Evolutionary conservation across 2,329 filamentous ascomycete species (phyloP), one percentile per base, ranked within the genome.

Genomic region (Claviceps sp.): DNA sequence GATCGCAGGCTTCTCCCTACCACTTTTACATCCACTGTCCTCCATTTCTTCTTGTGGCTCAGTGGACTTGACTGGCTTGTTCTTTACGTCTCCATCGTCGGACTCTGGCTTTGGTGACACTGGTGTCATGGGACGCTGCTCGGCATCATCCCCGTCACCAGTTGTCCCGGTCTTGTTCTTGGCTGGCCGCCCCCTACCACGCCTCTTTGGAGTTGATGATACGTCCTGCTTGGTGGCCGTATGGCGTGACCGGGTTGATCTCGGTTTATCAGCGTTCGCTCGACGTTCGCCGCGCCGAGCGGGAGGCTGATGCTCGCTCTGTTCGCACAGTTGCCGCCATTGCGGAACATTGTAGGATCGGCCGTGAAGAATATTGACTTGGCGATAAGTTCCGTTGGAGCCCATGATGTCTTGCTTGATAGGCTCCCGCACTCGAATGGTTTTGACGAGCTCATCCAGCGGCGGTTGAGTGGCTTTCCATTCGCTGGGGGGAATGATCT

Each of bases 361-460:
- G 65, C 94, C 88, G 69, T 96, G 94, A 62, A 97, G 84, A 54
- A 98, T 90, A 64, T 98, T 98, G 63, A 93, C 88, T 67, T 98
- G 93, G 38, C 91, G 91, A 65, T 96, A 98, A 52, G 88, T 94
- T 52, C 93, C 94, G 64, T 91, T 88, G 50, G 87, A 88, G 43
- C 93, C 93, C 75, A 94, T 91, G 61, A 98, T 98, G 62, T 98
- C 93, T 68, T 98, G 93, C 64, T 89, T 95, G 65, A 98, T 97
- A 3, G 93, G 93, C 58, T 98, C 94, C 68, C 91, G 91, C 62
- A 98, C 90, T 63, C 84, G 85, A 66, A 98, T 87, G 56, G 85
- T 84, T 70, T 96, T 97, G 57, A 98, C 79, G 49, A 88, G 77
- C 61, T 96, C 86, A 63, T 93, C 83, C 56, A 96, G 79, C 40